These are phyloP conservation scores for Aspergillus pseudoglaucus DNA, from an alignment of 2,329 filamentous ascomycete genomes.

Conservation along the genomic window DNA sequence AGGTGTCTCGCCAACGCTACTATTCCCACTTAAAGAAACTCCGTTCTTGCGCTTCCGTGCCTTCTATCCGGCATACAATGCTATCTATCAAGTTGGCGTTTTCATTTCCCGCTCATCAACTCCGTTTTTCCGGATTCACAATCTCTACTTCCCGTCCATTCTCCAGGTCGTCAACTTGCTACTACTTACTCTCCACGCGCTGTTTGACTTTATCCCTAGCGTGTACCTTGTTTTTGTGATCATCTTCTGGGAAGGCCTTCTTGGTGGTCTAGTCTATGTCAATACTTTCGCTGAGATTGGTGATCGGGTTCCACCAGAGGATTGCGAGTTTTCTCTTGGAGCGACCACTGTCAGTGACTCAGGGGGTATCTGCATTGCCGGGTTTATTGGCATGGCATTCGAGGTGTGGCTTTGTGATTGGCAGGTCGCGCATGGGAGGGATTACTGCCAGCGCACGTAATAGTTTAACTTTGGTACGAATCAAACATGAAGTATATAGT, in stretches of 20 bases:
- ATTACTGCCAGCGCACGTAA: constrained; percentile 57
- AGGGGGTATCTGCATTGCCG: constrained; percentile 81
- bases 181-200: constrained; percentile 66
- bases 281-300: constrained; percentile 94
- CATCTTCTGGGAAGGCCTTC: constrained; percentile 87
- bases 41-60: constrained; percentile 76
- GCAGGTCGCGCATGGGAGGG: constrained; percentile 73
- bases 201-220: constrained; percentile 74
- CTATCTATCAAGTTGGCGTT: constrained; percentile 90
- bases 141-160: constrained; percentile 73
- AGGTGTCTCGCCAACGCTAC: constrained; percentile 78
- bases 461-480: neutral
- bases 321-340: constrained; percentile 84
- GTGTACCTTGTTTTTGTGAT: constrained; percentile 81
- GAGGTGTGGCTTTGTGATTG: constrained; percentile 77
- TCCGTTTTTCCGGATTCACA: constrained; percentile 74
- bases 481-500: neutral
- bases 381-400: constrained; percentile 73
- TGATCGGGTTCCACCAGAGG: constrained; percentile 67
- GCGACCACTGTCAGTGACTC: constrained; percentile 91
- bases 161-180: constrained; percentile 74
- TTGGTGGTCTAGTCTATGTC: constrained; percentile 90
- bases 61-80: constrained; percentile 92
- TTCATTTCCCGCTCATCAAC: constrained; percentile 90
- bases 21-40: constrained; percentile 70